Evolutionary conservation across 2,329 filamentous ascomycete genomes (phyloP), one percentile per base, ranked within the genome.

Genomic region (Thyridium curvatum): DNA sequence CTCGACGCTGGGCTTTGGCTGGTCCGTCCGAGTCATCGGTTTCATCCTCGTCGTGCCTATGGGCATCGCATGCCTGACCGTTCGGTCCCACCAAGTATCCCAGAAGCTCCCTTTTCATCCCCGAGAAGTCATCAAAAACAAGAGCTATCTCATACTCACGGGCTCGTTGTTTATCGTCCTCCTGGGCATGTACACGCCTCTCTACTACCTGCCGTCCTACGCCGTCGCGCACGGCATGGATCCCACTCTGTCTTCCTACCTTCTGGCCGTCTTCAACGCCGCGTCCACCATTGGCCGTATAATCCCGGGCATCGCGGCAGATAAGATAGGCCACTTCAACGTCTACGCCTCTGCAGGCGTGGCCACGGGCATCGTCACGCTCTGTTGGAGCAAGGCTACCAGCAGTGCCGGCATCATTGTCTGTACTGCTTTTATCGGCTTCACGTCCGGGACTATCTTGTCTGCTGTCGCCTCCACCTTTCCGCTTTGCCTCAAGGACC

Each of bases 191-290:
- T 71, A 77, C 46, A 69, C 70, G 37, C 46, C 72, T 28, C 61
- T 77, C 37, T 74, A 76, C 54, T 77, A 72, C 54, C 61, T 76
- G 28, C 70, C 74, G 41, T 60, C 71, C 6, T 82, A 73, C 52
- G 75, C 72, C 9, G 61, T 73, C 13, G 52, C 65, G 0, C 58
- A 60, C 1, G 57, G 61, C 41, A 34, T 46, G 18, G 67, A 71
- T 8, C 57, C 61, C 10, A 59, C 67, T 13, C 57, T 82, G 1
- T 71, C 73, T 3, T 80, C 81, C 52, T 82, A 82, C 51, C 65
- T 82, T 30, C 62, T 83, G 8, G 67, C 76, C 14, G 72, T 83
- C 43, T 63, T 82, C 52, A 83, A 82, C 51, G 71, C 69, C 2
- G 73, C 74, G 17, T 74, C 70, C 1, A 63, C 69, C 2, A 60